A percentile compares a stretch with the other conserved stretches of the same genome.
phyloP scores from a whole-genome alignment of 148 eudicot species.

The Gaultheria prostrata region DNA sequence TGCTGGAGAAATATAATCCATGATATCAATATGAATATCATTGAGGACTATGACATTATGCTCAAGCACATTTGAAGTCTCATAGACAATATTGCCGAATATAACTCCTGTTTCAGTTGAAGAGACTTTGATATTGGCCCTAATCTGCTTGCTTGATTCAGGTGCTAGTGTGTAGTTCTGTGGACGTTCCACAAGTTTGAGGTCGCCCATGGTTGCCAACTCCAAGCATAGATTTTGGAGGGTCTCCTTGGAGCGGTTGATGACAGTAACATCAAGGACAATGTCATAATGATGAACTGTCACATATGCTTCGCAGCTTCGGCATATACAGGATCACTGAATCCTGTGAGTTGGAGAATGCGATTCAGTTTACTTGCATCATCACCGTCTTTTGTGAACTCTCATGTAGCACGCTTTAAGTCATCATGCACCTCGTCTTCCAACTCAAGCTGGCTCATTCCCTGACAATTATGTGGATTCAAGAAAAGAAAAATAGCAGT shows the following conservation, averaged over 20 bases:
- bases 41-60: constrained; percentile 89
- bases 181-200: constrained; percentile 97
- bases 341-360: constrained; percentile 92
- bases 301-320: constrained; percentile 96
- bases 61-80: constrained; percentile 85
- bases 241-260: constrained; percentile 87
- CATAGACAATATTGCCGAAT: constrained; percentile 89
- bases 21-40: constrained; percentile 96
- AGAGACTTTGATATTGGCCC: constrained; percentile 89
- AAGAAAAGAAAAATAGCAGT: constrained; percentile 5
- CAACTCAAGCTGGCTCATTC: constrained; percentile 96
- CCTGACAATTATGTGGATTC: constrained; percentile 45
- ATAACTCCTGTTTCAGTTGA: constrained; percentile 93
- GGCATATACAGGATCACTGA: constrained; percentile 95
- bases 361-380: constrained; percentile 90
- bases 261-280: constrained; percentile 92
- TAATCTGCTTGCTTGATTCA: constrained; percentile 91
- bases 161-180: constrained; percentile 97
- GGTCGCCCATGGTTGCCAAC: constrained; percentile 97
- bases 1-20: constrained; percentile 98
- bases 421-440: constrained; percentile 98
- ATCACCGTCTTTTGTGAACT: constrained; percentile 70
- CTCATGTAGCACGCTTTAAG: constrained; percentile 94
- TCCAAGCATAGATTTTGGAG: constrained; percentile 92
- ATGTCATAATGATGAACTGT: constrained; percentile 97